Base-by-base conservation (phyloP, 495 filamentous ascomycete species). In the Penicillium pancosmium region DNA sequence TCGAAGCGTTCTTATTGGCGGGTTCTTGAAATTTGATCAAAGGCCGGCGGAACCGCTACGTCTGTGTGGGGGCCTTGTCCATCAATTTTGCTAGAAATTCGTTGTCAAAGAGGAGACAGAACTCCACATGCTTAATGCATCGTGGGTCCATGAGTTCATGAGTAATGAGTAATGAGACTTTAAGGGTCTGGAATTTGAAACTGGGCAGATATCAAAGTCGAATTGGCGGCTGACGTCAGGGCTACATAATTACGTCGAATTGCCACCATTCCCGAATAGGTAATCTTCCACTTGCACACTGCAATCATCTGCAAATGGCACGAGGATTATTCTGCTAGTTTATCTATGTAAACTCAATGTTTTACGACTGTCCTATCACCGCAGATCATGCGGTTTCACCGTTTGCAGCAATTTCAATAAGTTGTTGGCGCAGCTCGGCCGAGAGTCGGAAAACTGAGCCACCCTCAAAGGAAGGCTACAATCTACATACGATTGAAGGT, bases 1-100 rank as follows among this genome's bases (percentile, higher is more conserved):
- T 49, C 36, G 35, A 62, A 47, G 46, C 19, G 13, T 23, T 40
- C 57, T 57, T 43, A 52, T 63, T 72, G 67, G 67, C 65, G 59
- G 63, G 49, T 36, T 61, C 18, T 56, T 36, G 49, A 49, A 38
- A 53, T 63, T 54, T 55, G 68, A 51, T 55, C 47, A 56, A 60
- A 41, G 50, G 27, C 57, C 31, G 41, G 66, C 64, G 64, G 64
- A 60, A 44, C 52, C 19, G 2, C 40, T 25, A 50, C 41, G 12
- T 44, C 50, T 44, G 18, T 43, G 52, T 41, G 51, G 41, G 40
- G 41, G 50, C 55, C 48, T 27, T 53, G 56, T 59, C 44, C 52
- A 52, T 59, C 16, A 55, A 54, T 50, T 54, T 56, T 47, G 52
- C 46, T 16, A 19, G 41, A 48, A 38, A 53, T 38, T 56, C 36